These are phyloP conservation scores for Blumeria hordei DNA, from an alignment of 2,329 filamentous ascomycete genomes.

Conservation along the genomic window DNA sequence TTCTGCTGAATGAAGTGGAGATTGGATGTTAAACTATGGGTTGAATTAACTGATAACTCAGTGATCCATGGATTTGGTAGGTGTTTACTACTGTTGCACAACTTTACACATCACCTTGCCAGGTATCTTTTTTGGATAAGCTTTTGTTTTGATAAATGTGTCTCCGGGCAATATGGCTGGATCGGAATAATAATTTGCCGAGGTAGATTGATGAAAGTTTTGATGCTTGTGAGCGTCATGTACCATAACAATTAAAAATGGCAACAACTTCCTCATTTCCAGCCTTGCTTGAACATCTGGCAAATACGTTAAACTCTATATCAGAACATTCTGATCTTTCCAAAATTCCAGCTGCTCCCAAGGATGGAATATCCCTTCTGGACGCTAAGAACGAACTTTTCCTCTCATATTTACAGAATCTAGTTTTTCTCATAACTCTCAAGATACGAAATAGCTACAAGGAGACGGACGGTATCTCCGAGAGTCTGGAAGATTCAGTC, in stretches of 20 bases:
- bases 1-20: too few species aligned
- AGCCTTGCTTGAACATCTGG: slow-evolving; percentile 27
- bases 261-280: slow-evolving; percentile 25
- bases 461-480: slow-evolving; percentile 16
- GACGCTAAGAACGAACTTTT: slow-evolving; percentile 96
- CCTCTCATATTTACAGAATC: slow-evolving; percentile 82
- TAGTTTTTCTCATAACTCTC: slow-evolving; percentile 66
- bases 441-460: slow-evolving; percentile 38
- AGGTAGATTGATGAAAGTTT: too few species aligned
- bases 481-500: slow-evolving; percentile 35
- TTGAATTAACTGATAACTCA: too few species aligned
- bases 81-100: too few species aligned
- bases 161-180: too few species aligned
- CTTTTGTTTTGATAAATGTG: too few species aligned
- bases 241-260: slow-evolving; percentile 14
- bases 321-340: slow-evolving; percentile 41
- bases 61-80: too few species aligned
- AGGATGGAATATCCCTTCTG: slow-evolving; percentile 78
- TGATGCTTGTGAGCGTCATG: too few species aligned
- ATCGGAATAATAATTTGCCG: too few species aligned
- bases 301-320: slow-evolving; percentile 30
- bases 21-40: too few species aligned
- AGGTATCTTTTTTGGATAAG: too few species aligned
- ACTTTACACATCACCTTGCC: too few species aligned
- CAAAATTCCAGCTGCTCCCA: slow-evolving; percentile 41